Base-by-base conservation (phyloP, 1,139 yeast species). In the Williopsis jadinii region DNA sequence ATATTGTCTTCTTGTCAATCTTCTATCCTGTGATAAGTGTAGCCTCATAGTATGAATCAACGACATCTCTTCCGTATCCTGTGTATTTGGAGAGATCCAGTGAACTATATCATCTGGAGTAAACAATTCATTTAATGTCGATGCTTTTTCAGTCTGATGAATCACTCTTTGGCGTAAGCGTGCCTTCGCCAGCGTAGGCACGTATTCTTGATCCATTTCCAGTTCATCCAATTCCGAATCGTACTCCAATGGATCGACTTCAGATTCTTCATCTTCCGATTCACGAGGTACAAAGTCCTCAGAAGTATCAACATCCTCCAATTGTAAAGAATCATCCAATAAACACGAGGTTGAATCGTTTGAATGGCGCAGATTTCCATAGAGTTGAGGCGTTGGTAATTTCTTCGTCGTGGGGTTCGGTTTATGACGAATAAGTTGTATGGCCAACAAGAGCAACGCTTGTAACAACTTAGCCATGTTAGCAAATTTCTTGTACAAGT, bases 1-100 rank as follows among this genome's bases (percentile, higher is more conserved):
- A 42, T 61, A 66, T 37, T 54, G 50, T 0, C 63, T 54, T 41
- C 70, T 56, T 3, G 70, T 66, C 5, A 64, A 38, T 33, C 62
- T 46, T 28, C 42, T 37, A 29, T 56, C 56, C 24, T 19, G 24
- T 19, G 24, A 19, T 19, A 19, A 6, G 6, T 19, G 24, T 19
- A 19, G 24, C 24, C 24, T 19, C 24, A 19, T 19, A 19, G 24
- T 19, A 19, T 19, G 24, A 19, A 19, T 19, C 24, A 19, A 19
- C 24, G 24, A 19, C 24, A 19, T 19, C 24, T 19, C 24, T 19
- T 19, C 24, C 24, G 6, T 19, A 19, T 19, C 24, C 24, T 19
- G 24, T 5, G 24, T 19, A 6, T 40, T 38, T 14, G 58, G 55
- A 8, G 42, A 43, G 13, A 54, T 38, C 3, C 52, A 11, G 1